Evolutionary conservation across 2,329 filamentous ascomycete genomes (phyloP).

Genomic region (Hyphodiscus sp.): DNA sequence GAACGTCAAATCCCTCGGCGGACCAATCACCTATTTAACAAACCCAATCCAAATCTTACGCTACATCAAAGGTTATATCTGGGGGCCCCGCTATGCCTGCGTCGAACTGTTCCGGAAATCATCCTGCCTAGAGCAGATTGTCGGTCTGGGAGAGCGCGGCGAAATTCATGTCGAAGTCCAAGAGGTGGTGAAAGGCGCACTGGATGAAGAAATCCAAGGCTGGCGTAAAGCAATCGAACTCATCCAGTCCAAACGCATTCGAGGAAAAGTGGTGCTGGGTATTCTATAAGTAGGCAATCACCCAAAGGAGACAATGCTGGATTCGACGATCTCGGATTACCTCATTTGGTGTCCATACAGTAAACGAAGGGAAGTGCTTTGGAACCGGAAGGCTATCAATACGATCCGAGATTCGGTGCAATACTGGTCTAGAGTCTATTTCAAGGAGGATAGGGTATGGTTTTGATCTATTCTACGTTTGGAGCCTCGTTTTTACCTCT

Average conservation of each 20-base stretch:
- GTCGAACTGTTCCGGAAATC: slow-evolving; percentile 10
- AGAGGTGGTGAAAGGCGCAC: slow-evolving; percentile 8
- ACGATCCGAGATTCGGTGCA: not conserved
- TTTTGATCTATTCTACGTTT: too few species aligned
- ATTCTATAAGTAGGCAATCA: not conserved
- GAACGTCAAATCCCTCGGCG: slow-evolving; percentile 18
- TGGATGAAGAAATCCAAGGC: slow-evolving; percentile 5
- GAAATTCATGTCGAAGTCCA: slow-evolving; percentile 9
- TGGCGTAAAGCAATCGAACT: slow-evolving; percentile 9
- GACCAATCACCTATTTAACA: slow-evolving; percentile 25
- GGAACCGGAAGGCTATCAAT: not conserved
- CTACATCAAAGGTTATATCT: slow-evolving; percentile 25
- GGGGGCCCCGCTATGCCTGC: slow-evolving; percentile 26
- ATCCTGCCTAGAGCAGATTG: slow-evolving; percentile 4
- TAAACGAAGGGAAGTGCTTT: not conserved
- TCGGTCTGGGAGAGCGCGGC: slow-evolving; percentile 7
- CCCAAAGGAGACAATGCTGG: not conserved
- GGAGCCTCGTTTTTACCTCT: not conserved
- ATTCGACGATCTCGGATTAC: not conserved
- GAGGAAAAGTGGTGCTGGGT: slow-evolving; percentile 12
- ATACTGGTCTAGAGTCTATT: too few species aligned
- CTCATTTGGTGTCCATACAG: too few species aligned
- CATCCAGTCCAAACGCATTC: slow-evolving; percentile 7
- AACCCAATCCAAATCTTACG: slow-evolving; percentile 20
- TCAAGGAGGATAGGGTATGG: too few species aligned